phyloP scores from a whole-genome alignment of 495 filamentous ascomycete genomes.

The Oleoguttula mirabilis region DNA sequence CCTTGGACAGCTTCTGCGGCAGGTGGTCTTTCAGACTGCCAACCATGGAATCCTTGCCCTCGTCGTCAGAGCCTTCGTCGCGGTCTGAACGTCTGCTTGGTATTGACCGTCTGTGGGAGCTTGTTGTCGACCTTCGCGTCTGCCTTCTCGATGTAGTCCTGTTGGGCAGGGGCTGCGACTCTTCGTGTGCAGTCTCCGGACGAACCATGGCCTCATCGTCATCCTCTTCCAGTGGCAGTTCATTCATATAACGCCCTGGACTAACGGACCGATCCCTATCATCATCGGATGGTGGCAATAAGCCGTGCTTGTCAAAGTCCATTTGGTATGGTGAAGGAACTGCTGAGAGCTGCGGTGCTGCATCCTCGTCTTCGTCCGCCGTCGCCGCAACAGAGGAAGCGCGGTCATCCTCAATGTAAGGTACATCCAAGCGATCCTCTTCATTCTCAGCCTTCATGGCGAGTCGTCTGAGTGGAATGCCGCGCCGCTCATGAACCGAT shows the following conservation, averaged over 20 bases:
- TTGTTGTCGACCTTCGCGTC: neutral
- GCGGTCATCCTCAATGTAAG: conserved; percentile 27
- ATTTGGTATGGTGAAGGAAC: too few species aligned
- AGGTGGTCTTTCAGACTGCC: conserved; percentile 34
- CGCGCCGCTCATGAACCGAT: conserved; percentile 1
- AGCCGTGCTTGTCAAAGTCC: too few species aligned
- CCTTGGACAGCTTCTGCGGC: conserved; percentile 48
- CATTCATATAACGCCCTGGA: conserved; percentile 2
- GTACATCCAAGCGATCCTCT: conserved; percentile 26
- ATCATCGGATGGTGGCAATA: too few species aligned
- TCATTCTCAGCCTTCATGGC: conserved; percentile 1
- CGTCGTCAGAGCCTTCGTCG: neutral
- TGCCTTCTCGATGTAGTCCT: too few species aligned
- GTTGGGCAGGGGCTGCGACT: neutral
- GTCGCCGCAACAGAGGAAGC: conserved; percentile 31
- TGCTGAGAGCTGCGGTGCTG: too few species aligned
- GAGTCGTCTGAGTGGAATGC: conserved; percentile 5
- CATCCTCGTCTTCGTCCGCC: conserved; percentile 23
- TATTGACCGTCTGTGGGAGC: neutral
- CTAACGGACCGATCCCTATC: neutral
- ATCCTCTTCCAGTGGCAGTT: conserved; percentile 10
- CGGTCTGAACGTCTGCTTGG: neutral
- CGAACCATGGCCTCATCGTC: conserved; percentile 15
- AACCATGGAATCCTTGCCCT: conserved; percentile 29
- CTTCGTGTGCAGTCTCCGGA: conserved; percentile 1